These are phyloP conservation scores for Fusarium globosum DNA, from an alignment of 2,329 filamentous ascomycete genomes.

Conservation along the genomic window DNA sequence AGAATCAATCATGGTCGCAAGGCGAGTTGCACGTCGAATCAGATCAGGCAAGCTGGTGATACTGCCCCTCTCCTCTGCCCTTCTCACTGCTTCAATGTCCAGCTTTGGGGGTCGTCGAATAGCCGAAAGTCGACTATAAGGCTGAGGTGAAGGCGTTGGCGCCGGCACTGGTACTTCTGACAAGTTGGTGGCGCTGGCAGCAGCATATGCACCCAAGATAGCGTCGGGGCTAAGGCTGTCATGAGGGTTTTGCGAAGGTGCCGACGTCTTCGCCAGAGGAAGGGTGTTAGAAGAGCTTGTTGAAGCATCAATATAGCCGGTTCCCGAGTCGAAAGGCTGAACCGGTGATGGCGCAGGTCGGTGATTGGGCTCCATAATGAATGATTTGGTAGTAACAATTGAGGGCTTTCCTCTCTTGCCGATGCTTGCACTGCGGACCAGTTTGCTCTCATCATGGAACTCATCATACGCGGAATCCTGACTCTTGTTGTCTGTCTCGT, in stretches of 20 bases:
- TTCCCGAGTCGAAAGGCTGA: constrained; percentile 58
- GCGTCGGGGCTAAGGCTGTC: constrained; percentile 54
- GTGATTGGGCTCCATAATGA: constrained; percentile 12
- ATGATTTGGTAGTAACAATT: constrained; percentile 57
- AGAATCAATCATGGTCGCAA: constrained; percentile 89
- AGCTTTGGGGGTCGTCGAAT: constrained; percentile 76
- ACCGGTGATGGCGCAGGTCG: constrained; percentile 52
- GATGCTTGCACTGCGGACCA: constrained; percentile 71
- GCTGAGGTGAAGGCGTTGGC: constrained; percentile 45
- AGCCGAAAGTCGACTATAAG: constrained; percentile 62
- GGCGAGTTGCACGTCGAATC: constrained; percentile 85
- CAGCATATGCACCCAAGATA: constrained; percentile 63
- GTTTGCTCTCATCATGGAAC: constrained; percentile 64
- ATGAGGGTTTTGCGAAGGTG: constrained; percentile 25
- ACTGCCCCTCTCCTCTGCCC: constrained; percentile 86
- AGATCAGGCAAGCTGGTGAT: constrained; percentile 92
- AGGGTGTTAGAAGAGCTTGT: constrained; percentile 59
- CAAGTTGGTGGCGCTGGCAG: constrained; percentile 59
- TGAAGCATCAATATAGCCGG: constrained; percentile 59
- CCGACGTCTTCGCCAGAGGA: constrained; percentile 42
- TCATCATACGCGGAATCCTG: constrained; percentile 57
- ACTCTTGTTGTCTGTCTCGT: constrained; percentile 60
- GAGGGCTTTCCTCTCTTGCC: constrained; percentile 70
- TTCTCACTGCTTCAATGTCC: constrained; percentile 83
- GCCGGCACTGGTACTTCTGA: constrained; percentile 45